A percentile compares a stretch with the other conserved stretches of the same genome.
These are phyloP conservation scores for Ogataea hybrid DNA, from an alignment of 1,139 yeast genomes.

Conservation along the genomic window DNA sequence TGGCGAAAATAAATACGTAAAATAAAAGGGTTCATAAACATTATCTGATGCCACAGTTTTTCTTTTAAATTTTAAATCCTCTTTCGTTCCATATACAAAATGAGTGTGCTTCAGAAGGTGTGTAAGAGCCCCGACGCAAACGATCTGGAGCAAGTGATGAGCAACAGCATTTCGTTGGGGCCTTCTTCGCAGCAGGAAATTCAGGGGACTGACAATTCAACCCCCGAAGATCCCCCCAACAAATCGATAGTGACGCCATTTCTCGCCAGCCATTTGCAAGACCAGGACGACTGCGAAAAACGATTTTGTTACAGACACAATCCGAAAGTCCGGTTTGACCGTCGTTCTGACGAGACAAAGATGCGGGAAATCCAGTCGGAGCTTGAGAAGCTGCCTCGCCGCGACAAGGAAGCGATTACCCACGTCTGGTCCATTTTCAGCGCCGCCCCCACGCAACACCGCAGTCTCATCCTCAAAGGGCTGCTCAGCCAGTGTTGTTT, in stretches of 20 bases:
- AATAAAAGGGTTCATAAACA: background rate
- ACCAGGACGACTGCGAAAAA: conserved; percentile 33
- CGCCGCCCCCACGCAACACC: conserved; percentile 65
- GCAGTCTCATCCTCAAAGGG: conserved; percentile 79
- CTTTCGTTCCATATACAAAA: conserved; percentile 1
- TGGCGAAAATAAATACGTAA: background rate
- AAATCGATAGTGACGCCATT: conserved; percentile 31
- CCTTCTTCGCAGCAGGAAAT: background rate
- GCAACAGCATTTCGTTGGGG: conserved; percentile 14
- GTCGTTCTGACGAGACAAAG: conserved; percentile 63
- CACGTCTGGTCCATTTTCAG: conserved; percentile 80
- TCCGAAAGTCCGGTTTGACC: conserved; percentile 75
- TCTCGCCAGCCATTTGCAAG: conserved; percentile 25
- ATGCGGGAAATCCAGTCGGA: conserved; percentile 61
- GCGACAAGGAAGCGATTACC: conserved; percentile 69
- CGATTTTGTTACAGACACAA: conserved; percentile 88
- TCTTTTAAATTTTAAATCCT: background rate
- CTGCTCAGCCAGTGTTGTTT: conserved; percentile 87
- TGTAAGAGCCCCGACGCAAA: conserved; percentile 21
- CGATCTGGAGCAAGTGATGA: conserved; percentile 19
- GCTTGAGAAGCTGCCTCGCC: conserved; percentile 54
- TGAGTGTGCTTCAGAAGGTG: conserved; percentile 21
- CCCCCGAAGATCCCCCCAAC: conserved; percentile 6
- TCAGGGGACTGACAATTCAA: background rate
- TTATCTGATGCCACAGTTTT: conserved; percentile 8